Evolutionary conservation across 2,329 filamentous ascomycete species (phyloP).

Genomic region (Bipolaris sorokiniana): DNA sequence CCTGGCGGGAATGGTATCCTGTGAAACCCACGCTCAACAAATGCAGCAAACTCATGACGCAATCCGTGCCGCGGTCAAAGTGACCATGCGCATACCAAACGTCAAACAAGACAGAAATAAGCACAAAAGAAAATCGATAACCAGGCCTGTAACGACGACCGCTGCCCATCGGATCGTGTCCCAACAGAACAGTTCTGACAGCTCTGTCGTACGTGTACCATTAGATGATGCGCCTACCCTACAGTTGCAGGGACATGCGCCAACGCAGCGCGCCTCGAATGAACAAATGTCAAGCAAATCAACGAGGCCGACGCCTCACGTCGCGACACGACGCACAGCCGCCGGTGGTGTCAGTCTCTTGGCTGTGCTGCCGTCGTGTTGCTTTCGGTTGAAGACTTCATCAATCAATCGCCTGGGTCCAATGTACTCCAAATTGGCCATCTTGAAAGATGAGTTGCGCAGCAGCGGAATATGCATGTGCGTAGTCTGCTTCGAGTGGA

Average conservation of each 20-base stretch:
- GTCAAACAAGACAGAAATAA: constrained; percentile 20
- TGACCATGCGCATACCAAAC: constrained; percentile 21
- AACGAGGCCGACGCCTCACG: constrained; percentile 17
- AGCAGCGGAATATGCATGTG: constrained; percentile 60
- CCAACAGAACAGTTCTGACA: constrained; percentile 34
- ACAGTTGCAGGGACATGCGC: constrained; percentile 14
- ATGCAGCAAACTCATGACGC: constrained; percentile 33
- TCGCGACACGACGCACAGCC: constrained; percentile 32
- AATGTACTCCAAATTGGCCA: constrained; percentile 65
- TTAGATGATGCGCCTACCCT: constrained; percentile 30
- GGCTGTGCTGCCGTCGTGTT: constrained; percentile 23
- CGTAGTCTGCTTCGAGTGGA: constrained; percentile 64
- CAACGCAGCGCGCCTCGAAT: constrained; percentile 19
- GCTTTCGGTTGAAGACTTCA: constrained; percentile 64
- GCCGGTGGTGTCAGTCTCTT: constrained; percentile 37
- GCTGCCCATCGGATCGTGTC: constrained; percentile 19
- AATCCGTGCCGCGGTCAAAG: constrained; percentile 23
- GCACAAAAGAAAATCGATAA: neutral
- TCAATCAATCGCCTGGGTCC: constrained; percentile 67
- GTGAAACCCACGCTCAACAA: constrained; percentile 14
- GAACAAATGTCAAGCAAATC: constrained; percentile 22
- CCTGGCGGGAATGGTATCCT: constrained; percentile 11
- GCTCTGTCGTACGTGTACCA: constrained; percentile 31
- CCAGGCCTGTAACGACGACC: constrained; percentile 18
- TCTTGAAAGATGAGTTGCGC: constrained; percentile 57